Base-by-base conservation (phyloP, 305 asterid species). In the Fraxinus xanthoxyloides region DNA sequence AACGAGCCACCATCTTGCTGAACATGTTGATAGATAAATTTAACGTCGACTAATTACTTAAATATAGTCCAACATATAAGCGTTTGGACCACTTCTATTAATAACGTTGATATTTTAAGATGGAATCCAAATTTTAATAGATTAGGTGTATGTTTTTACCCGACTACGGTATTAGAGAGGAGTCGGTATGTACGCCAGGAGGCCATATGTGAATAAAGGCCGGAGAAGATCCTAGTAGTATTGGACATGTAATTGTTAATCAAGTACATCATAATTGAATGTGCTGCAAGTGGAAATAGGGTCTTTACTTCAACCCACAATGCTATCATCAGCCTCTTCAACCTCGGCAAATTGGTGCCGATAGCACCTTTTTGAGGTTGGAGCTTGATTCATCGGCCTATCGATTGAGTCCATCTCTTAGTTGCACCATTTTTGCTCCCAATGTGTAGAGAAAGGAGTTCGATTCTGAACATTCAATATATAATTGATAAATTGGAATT, bases 121-220 rank as follows among this genome's bases (percentile, higher is more conserved):
- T 30, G 32, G 2, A 30, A 30, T 1, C 2, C 32, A 30, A 30
- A 30, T 30, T 30, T 30, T 30, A 30, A 30, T 30, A 30, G 1
- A 30, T 30, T n/a, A n/a, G n/a, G n/a, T n/a, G n/a, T n/a, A n/a
- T n/a, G n/a, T n/a, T n/a, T n/a, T n/a, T n/a, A n/a, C n/a, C n/a
- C n/a, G n/a, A n/a, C n/a, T 30, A 8, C 7, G 43, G 43, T 36
- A 36, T 8, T 36, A 7, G 43, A 36, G 10, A 36, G 7, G 43
- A 36, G 12, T 36, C 1, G 0, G 9, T 8, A 7, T 2, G 2
- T 0, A 51, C 15, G 90, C 98, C 86, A 93, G 87, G 63, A 93
- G 92, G 81, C 98, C 98, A 81, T 92, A 93, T 77, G 93, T 90
- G 86, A 93, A 90, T n/a, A 92, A 77, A 3, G 98, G 79, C 97